phyloP scores from a whole-genome alignment of 208 protist genomes.

The Phytomonas sp. region DNA sequence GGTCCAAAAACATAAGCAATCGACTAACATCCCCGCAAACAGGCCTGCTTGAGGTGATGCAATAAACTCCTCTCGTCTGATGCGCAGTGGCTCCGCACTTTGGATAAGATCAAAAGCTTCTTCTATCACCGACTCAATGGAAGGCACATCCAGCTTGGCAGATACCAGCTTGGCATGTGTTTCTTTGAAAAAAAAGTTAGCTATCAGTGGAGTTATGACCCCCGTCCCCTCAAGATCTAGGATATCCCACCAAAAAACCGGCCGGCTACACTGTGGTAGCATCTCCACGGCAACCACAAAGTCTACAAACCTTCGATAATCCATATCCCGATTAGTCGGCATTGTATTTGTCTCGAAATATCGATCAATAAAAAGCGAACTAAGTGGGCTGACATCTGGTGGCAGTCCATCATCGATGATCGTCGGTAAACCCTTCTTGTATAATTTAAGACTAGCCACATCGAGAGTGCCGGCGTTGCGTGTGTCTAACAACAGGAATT shows the following conservation, averaged over 20 bases:
- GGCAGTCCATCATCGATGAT: slow-evolving; percentile 78
- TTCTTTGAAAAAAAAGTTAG: slow-evolving; percentile 85
- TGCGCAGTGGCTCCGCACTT: slow-evolving; percentile 64
- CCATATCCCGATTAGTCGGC: slow-evolving; percentile 79
- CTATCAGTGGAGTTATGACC: slow-evolving; percentile 59
- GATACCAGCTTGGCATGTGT: slow-evolving; percentile 74
- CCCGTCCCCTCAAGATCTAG: slow-evolving; percentile 73
- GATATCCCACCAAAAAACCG: slow-evolving; percentile 85
- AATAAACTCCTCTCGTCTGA: slow-evolving; percentile 85
- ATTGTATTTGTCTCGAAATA: slow-evolving; percentile 88
- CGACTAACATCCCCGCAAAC: slow-evolving; percentile 80
- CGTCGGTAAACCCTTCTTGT: slow-evolving; percentile 82
- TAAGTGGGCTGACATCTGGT: slow-evolving; percentile 63
- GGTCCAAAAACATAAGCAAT: slow-evolving; percentile 86
- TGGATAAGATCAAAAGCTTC: slow-evolving; percentile 89
- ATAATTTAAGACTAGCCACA: slow-evolving; percentile 58
- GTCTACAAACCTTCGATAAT: slow-evolving; percentile 91
- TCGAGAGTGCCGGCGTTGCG: slow-evolving; percentile 82
- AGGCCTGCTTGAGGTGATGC: slow-evolving; percentile 64
- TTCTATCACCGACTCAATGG: slow-evolving; percentile 70
- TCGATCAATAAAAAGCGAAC: slow-evolving; percentile 79
- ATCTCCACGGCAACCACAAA: slow-evolving; percentile 87
- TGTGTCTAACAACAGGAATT: slow-evolving; percentile 80
- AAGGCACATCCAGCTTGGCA: slow-evolving; percentile 51
- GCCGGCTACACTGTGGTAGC: slow-evolving; percentile 66